phyloP scores from a whole-genome alignment of 306 rosid genomes.

The Lathyrus tuberosus region DNA sequence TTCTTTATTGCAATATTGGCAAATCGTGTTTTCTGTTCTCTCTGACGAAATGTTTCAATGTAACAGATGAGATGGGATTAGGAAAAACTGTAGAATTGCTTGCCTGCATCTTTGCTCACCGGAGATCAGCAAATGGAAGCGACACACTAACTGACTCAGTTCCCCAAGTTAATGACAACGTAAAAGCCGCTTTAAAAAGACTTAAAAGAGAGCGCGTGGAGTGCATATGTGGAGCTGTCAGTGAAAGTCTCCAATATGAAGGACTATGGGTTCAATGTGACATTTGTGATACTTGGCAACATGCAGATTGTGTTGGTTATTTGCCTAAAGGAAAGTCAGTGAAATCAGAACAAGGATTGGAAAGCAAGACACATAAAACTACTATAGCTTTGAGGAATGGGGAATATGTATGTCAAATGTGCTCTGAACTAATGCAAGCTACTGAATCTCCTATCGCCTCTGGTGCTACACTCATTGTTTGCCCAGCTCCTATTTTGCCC shows the following conservation, averaged over 20 bases:
- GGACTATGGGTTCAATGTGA: slow-evolving; percentile 99
- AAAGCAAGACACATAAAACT: slow-evolving; percentile 54
- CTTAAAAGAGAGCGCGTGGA: slow-evolving; percentile 86
- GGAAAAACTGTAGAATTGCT: slow-evolving; percentile 96
- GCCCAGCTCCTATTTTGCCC: slow-evolving; percentile 90
- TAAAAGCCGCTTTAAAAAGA: slow-evolving; percentile 59
- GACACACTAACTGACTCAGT: slow-evolving; percentile 44
- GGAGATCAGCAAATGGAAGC: slow-evolving; percentile 57
- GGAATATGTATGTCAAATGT: slow-evolving; percentile 74
- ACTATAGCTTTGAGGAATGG: slow-evolving; percentile 68
- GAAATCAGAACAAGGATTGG: slow-evolving; percentile 56
- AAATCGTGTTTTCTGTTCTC: slow-evolving; percentile 17
- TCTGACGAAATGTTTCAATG: slow-evolving; percentile 34
- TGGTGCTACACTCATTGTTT: slow-evolving; percentile 93
- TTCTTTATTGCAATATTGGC: too few species aligned
- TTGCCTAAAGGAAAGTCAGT: slow-evolving; percentile 62
- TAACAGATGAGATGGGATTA: slow-evolving; percentile 92
- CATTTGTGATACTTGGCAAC: slow-evolving; percentile 97
- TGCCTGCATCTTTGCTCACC: slow-evolving; percentile 84
- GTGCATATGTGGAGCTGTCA: slow-evolving; percentile 89
- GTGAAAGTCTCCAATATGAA: slow-evolving; percentile 67
- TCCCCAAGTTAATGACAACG: slow-evolving; percentile 40
- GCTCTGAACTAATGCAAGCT: slow-evolving; percentile 81
- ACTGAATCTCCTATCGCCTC: slow-evolving; percentile 79
- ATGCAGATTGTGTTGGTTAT: slow-evolving; percentile 93